These are phyloP conservation scores for Paramecium tetraurelia DNA, from an alignment of 73 alveolate genomes.

Conservation along the genomic window DNA sequence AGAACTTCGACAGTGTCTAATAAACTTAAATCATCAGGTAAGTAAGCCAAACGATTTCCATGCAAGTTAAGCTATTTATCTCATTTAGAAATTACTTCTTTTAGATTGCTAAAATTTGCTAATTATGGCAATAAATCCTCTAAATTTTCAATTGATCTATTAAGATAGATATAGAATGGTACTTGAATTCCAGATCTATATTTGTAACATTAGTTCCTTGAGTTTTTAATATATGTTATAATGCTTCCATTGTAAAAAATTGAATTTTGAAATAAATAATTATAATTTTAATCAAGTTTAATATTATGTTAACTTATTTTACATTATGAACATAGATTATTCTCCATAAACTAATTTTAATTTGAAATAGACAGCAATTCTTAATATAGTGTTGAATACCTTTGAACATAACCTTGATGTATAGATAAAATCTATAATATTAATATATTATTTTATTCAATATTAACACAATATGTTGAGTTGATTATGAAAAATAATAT, in stretches of 20 bases:
- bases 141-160: constrained; percentile 40
- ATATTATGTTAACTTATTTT: not conserved
- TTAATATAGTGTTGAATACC: too few species aligned
- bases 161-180: not conserved
- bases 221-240: not conserved
- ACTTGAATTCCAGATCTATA: constrained; percentile 38
- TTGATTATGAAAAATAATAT: too few species aligned
- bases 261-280: not conserved
- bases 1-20: constrained; percentile 38
- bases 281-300: not conserved
- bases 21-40: constrained; percentile 51
- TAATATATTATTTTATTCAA: too few species aligned
- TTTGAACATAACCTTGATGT: too few species aligned
- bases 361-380: not conserved
- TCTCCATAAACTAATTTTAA: not conserved
- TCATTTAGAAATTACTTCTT: constrained; percentile 16
- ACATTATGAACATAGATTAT: not conserved
- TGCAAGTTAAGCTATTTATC: not conserved
- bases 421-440: too few species aligned
- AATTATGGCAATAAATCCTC: constrained; percentile 45
- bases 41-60: constrained; percentile 55
- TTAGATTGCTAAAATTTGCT: constrained; percentile 28
- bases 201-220: not conserved
- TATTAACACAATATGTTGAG: too few species aligned
- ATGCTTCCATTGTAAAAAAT: not conserved